Evolutionary conservation across 1,284 basidiomycete species (phyloP), one percentile per base, ranked within the genome.

Genomic region (Athelia sp.): DNA sequence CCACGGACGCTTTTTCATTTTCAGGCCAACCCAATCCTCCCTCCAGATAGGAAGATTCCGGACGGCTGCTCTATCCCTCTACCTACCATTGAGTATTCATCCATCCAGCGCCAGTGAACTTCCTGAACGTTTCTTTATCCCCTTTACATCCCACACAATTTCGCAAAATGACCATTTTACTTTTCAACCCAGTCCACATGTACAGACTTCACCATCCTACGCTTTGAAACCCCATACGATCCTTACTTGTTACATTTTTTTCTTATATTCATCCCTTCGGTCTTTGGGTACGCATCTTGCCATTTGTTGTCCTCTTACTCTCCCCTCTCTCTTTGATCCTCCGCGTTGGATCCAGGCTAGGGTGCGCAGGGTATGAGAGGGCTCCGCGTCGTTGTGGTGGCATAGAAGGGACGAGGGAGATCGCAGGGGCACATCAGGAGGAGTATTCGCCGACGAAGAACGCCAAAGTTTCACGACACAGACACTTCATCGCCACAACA

Each of bases 351-450:
- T 56, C 58, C 60, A 58, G 58, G 56, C 48, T 75, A 76, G 78
- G 82, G 82, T 70, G 77, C 66, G 83, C 59, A 71, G 69, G 74
- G 71, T 70, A 69, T 70, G 80, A 87, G 85, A 87, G 84, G 84
- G 84, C 83, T 70, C 68, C 78, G 73, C 72, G 77, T 69, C 65
- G 68, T 65, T 65, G 65, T 50, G 55, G 18, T 22, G 43, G 43
- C 15, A 21, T 9, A 40, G 36, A n/a, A 17, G n/a, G 15, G 36
- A n/a, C 9, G 19, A n/a, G 36, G 36, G 15, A 40, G 15, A 6
- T 6, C 36, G 19, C 36, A 40, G 36, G 36, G 9, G 36, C 19
- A n/a, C 36, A 40, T 4, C 19, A 40, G 36, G 8, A 21, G 19
- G 36, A 40, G 19, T 21, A 40, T 40, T n/a, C 19, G 19, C 36